These are phyloP conservation scores for Nakazawaea laoshanensis DNA, from an alignment of 805 yeast species.

Conservation along the genomic window DNA sequence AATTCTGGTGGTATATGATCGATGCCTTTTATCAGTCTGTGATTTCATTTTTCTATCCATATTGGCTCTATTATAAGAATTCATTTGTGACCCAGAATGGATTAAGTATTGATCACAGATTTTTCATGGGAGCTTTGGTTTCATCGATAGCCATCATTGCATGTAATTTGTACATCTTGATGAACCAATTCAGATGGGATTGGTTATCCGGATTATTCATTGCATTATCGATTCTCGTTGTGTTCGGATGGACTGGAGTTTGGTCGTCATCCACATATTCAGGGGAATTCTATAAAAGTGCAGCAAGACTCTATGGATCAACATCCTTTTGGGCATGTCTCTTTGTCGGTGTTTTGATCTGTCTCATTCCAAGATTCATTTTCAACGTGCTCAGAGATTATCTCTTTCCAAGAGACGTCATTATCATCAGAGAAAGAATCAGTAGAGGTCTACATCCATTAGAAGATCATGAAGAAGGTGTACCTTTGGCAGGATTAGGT, in stretches of 20 bases:
- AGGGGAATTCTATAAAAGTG: slow-evolving; percentile 57
- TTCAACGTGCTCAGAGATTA: slow-evolving; percentile 47
- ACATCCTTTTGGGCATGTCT: slow-evolving; percentile 57
- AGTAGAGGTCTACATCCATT: slow-evolving; percentile 32
- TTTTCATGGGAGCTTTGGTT: slow-evolving; percentile 60
- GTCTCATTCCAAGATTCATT: slow-evolving; percentile 61
- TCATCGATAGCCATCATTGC: slow-evolving; percentile 54
- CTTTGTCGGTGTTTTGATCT: slow-evolving; percentile 43
- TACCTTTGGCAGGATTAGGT: slow-evolving; percentile 8
- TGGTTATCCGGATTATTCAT: slow-evolving; percentile 50
- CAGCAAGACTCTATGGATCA: slow-evolving; percentile 53
- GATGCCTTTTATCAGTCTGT: slow-evolving; percentile 72
- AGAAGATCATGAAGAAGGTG: slow-evolving; percentile 6
- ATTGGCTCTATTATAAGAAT: slow-evolving; percentile 42
- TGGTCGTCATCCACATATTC: slow-evolving; percentile 52
- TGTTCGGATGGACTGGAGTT: slow-evolving; percentile 74
- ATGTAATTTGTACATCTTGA: slow-evolving; percentile 56
- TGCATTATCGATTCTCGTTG: slow-evolving; percentile 44
- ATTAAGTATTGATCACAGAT: slow-evolving; percentile 51
- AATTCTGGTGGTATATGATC: slow-evolving; percentile 52
- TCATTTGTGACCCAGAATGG: slow-evolving; percentile 37
- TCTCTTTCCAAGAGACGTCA: slow-evolving; percentile 57
- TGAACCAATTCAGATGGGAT: slow-evolving; percentile 75
- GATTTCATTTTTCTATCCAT: slow-evolving; percentile 61
- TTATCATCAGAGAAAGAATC: slow-evolving; percentile 67